Base-by-base conservation (phyloP, 768 basidiomycete genomes). In the Pleurotus citrinopileatus region DNA sequence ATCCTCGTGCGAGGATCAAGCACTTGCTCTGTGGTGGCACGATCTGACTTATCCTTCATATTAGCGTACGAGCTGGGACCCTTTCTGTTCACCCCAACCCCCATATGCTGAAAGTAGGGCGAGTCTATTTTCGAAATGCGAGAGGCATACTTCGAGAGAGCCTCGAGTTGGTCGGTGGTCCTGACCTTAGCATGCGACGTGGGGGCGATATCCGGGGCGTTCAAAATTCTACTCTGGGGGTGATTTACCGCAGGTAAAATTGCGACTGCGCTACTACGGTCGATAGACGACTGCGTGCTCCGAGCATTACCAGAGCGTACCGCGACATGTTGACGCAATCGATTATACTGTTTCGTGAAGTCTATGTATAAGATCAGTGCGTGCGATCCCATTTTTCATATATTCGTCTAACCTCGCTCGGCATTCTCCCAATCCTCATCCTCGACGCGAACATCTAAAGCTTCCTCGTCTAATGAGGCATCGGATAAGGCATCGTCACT, bases 321-420 rank as follows among this genome's bases (percentile, higher is more conserved):
- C 19, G 89, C 90, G 54, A 91, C 86, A 66, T 98, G 92, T 67
- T 98, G 95, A 46, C 89, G 77, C 26, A 98, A 76, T 20, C 97
- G 87, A 71, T 98, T 98, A 71, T 91, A 99, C 63, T 98, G 94
- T 70, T 98, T 98, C 28, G 97, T 98, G 63, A 99, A 98, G 73
- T 99, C 97, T 97, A 57, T 54, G 52, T 56, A 60, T 56, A 37
- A 53, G 52, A 7, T 17, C 29, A 29, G 22, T 4, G 19, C 43
- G 17, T 42, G 8, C 15, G n/a, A 34, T 34, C 9, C 19, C 19
- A 15, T 2, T 25, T 3, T 5, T 1, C 13, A 43, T 42, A 22
- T 12, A 20, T 50, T 28, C n/a, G 54, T 64, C 78, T 38, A 60
- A 87, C 93, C 88, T 80, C 87, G 72, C 70, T 93, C 91, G 50